Conservation (phyloP, 2,329 filamentous ascomycete genomes). For the Cordyceps cicadae region DNA sequence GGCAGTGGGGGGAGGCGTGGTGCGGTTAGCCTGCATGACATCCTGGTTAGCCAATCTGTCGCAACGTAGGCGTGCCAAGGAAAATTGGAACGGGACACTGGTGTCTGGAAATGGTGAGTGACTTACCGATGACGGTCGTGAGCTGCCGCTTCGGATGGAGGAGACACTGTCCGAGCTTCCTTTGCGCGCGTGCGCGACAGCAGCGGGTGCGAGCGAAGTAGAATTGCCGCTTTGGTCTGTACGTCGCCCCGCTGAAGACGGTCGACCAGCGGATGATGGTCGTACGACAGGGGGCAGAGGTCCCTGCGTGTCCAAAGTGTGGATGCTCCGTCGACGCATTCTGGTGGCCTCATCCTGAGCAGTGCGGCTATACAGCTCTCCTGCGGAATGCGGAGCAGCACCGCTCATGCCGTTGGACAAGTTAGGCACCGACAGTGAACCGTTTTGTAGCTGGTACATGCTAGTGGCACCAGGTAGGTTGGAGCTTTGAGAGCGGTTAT, state of each 20-base stretch:
- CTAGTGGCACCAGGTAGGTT: conserved; percentile 21
- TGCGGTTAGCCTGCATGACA: conserved; percentile 51
- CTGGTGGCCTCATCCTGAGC: conserved; percentile 63
- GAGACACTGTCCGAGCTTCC: conserved; percentile 58
- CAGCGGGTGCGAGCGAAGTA: conserved; percentile 25
- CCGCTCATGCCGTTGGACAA: conserved; percentile 47
- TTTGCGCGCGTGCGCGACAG: conserved; percentile 33
- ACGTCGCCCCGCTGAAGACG: conserved; percentile 17
- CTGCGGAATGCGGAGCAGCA: conserved; percentile 40
- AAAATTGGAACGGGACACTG: conserved; percentile 17
- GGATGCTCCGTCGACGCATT: conserved; percentile 76
- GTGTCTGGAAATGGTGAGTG: conserved; percentile 12
- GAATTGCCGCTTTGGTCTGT: conserved; percentile 31
- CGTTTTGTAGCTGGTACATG: conserved; percentile 24
- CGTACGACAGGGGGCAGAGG: conserved; percentile 30
- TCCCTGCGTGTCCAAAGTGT: conserved; percentile 41
- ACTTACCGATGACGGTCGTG: conserved; percentile 61
- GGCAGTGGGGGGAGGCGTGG: conserved; percentile 41
- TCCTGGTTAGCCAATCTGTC: conserved; percentile 39
- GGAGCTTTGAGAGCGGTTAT: conserved; percentile 30
- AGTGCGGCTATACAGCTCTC: conserved; percentile 57
- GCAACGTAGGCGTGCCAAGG: conserved; percentile 18
- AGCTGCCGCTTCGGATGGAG: conserved; percentile 49
- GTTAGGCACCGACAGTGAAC: conserved; percentile 29
- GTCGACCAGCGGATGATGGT: conserved; percentile 20